Base-by-base conservation (phyloP, 148 eudicot genomes). In the Suaeda aralocaspica region DNA sequence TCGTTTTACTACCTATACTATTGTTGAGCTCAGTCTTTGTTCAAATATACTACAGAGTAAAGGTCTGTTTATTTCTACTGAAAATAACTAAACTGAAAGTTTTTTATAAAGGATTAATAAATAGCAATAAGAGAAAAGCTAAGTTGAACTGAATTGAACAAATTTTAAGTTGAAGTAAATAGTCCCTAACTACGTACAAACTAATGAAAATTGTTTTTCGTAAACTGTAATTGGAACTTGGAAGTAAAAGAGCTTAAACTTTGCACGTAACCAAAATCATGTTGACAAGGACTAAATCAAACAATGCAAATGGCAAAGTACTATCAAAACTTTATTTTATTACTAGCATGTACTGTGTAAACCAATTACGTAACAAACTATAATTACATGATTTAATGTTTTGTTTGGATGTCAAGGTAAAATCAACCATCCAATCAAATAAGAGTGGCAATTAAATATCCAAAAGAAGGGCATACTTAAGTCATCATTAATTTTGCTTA, bases 401-500 rank as follows among this genome's bases (percentile, higher is more conserved):
- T n/a, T 33, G 49, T 53, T 68, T 68, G 49, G 22, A 68, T 51
- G 44, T 24, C 48, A 51, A 18, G 28, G 33, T 61, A n/a, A 60
- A 28, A 24, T 72, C 45, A 0, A 72, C 49, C 67, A 72, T 36
- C 49, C 18, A 72, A 61, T 61, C 34, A 31, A 3, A 62, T 34
- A 72, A 57, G 62, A 56, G 10, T 61, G 59, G 15, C 50, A 46
- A 46, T 62, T 30, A 61, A 2, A 31, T 9, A 33, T n/a, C n/a
- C n/a, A 64, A 15, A 18, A 63, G 41, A 63, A 62, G 44, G n/a
- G 66, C 2, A 39, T 21, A 39, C 46, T 60, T 33, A n/a, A 39
- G 66, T 62, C 44, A 34, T 60, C 25, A 62, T 62, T 34, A 36
- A 25, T 42, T n/a, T 30, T 21, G 50, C 59, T 71, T 61, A 63